A percentile compares a stretch with the other conserved stretches of the same genome.
Evolutionary conservation across 2,329 filamentous ascomycete species (phyloP).

Genomic region (Talaromyces sp.): DNA sequence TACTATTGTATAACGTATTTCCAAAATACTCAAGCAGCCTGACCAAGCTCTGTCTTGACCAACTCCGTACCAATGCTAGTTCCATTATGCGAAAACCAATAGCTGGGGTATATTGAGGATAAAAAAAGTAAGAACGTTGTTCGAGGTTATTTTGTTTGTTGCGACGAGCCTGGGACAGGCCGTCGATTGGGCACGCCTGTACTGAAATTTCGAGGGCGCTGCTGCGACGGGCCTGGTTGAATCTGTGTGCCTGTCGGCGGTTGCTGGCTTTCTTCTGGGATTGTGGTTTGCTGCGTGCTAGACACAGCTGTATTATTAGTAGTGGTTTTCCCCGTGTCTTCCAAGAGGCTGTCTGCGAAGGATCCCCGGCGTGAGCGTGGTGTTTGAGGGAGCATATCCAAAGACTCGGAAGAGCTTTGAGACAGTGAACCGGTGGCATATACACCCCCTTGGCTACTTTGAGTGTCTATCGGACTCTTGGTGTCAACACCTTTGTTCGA

Average conservation of each 20-base stretch:
- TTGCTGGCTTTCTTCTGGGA: constrained; percentile 20
- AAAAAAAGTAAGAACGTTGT: neutral
- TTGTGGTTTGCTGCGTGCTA: constrained; percentile 17
- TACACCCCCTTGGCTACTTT: constrained; percentile 14
- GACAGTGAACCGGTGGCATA: constrained; percentile 15
- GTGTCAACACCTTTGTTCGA: constrained; percentile 26
- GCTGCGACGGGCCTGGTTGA: constrained; percentile 18
- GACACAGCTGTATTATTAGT: constrained; percentile 17
- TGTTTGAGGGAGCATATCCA: constrained; percentile 34
- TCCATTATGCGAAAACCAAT: neutral
- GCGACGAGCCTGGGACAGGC: constrained; percentile 24
- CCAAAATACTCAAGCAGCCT: neutral
- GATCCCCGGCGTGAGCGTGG: constrained; percentile 30
- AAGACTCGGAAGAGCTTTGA: constrained; percentile 27
- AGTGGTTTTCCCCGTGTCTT: constrained; percentile 23
- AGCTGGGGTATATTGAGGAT: neutral
- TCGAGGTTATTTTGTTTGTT: neutral
- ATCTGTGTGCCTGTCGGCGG: constrained; percentile 14
- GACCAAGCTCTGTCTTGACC: neutral
- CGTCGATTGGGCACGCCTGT: constrained; percentile 33
- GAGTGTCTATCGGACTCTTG: constrained; percentile 26
- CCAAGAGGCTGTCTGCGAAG: constrained; percentile 24
- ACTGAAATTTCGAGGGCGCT: constrained; percentile 25
- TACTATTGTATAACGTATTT: neutral
- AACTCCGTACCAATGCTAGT: constrained; percentile 6